Percentiles rank a stretch among this genome's conserved stretches.
These are phyloP conservation scores for Penicillium steckii DNA, from an alignment of 495 filamentous ascomycete species.

Conservation along the genomic window DNA sequence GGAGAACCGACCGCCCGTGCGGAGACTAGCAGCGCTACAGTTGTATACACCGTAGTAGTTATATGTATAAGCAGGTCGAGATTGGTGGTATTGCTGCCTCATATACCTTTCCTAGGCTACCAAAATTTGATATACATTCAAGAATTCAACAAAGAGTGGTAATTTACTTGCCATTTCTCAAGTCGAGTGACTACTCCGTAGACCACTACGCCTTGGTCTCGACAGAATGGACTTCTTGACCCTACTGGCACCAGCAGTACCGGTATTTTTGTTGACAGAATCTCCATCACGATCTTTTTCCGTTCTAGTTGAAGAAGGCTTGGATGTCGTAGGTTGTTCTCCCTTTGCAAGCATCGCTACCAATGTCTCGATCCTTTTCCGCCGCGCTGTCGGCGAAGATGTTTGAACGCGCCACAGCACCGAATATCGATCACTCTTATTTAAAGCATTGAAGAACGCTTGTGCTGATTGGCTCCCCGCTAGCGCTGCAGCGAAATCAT, in stretches of 20 bases:
- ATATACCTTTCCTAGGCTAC: no score
- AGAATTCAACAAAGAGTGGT: no score
- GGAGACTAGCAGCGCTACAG: slow-evolving; percentile 15
- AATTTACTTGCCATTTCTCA: slow-evolving; percentile 5
- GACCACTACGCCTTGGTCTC: not conserved
- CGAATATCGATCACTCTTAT: slow-evolving; percentile 40
- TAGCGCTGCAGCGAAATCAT: slow-evolving; percentile 40
- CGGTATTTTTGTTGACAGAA: not conserved
- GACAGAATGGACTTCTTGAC: not conserved
- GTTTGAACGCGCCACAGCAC: slow-evolving; percentile 45
- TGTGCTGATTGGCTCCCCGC: slow-evolving; percentile 25
- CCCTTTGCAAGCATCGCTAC: slow-evolving; percentile 24
- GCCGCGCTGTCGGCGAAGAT: slow-evolving; percentile 17
- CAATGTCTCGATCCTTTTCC: slow-evolving; percentile 17
- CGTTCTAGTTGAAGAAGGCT: not conserved
- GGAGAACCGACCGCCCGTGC: slow-evolving; percentile 28
- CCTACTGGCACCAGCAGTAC: no score
- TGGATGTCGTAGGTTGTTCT: not conserved
- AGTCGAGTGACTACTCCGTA: not conserved
- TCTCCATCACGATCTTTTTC: not conserved
- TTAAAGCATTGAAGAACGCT: slow-evolving; percentile 38
- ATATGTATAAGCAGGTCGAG: no score
- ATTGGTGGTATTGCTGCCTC: no score
- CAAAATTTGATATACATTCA: no score
- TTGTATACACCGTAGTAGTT: no score